Base-by-base conservation (phyloP, 2,329 filamentous ascomycete genomes). In the Penicillium concentricum region DNA sequence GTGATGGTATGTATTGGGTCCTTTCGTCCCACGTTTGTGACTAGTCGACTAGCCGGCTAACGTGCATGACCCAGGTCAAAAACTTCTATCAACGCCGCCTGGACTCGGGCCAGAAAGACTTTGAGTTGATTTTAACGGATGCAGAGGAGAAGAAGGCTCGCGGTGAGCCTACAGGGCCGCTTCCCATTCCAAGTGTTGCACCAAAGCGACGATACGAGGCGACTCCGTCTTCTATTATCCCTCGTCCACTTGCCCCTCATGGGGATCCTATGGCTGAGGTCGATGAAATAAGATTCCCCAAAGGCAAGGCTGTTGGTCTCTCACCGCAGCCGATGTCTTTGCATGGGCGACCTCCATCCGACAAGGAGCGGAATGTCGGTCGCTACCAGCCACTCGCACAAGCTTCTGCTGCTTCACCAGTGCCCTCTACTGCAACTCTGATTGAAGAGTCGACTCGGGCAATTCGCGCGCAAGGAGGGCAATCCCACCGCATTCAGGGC, bases 121-220 rank as follows among this genome's bases (percentile, higher is more conserved):
- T 80, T 48, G 78, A 80, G 52, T 70, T 76, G 32, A 68, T 74
- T 26, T 73, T 76, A 41, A 60, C 69, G n/a, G 64, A 71, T 16
- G 76, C 78, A 6, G 79, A 81, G 58, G 70, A 70, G 18, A 78
- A 75, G 65, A 79, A 77, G 54, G 62, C 72, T 38, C 72, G 75
- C 41, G 78, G 78, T 18, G 76, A 80, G 60, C 68, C 71, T n/a
- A 74, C 75, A 32, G 76, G 73, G 18, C 73, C 72, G 28, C 69
- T 78, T 50, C 79, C 79, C 20, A 68, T 72, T 20, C 78, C 76
- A 24, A 78, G 70, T 52, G 72, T 74, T 51, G 69, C 72, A n/a
- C 70, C 76, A 16, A 81, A 80, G 65, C 72, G 79, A 52, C 76
- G 78, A n/a, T 78, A 80, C 57, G 78, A 81, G 60, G 70, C 75